Conservation (phyloP, 2,329 filamentous ascomycete species). For the Phialophora verrucosa region DNA sequence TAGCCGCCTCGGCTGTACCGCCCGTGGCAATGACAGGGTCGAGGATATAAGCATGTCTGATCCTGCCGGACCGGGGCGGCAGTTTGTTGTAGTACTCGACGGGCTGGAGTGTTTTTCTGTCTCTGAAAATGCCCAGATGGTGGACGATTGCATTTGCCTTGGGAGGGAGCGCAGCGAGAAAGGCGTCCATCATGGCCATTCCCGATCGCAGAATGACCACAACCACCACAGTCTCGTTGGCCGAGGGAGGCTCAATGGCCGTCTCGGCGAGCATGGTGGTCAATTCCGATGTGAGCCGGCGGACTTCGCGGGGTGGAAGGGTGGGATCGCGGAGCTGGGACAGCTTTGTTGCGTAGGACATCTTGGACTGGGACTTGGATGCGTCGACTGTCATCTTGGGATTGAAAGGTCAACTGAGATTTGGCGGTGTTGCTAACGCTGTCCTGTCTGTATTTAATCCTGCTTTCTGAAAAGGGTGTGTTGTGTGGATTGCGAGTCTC, state of each 20-base stretch:
- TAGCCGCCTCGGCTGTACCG: slow-evolving; percentile 84
- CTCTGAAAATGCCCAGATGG: slow-evolving; percentile 92
- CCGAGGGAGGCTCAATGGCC: slow-evolving; percentile 29
- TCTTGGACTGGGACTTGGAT: slow-evolving; percentile 1
- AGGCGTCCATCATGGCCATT: slow-evolving; percentile 48
- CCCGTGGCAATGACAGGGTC: slow-evolving; percentile 94
- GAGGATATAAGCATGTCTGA: slow-evolving; percentile 79
- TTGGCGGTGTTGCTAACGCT: slow-evolving; percentile 3
- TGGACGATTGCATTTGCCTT: slow-evolving; percentile 71
- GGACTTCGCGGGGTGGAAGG: slow-evolving; percentile 35
- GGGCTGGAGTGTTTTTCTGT: slow-evolving; percentile 80
- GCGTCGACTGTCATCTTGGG: slow-evolving; percentile 6
- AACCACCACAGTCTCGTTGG: slow-evolving; percentile 42
- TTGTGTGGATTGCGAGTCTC: no score
- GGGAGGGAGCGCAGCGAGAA: slow-evolving; percentile 41
- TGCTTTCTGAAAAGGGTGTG: no score
- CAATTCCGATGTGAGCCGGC: slow-evolving; percentile 37
- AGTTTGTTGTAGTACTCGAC: slow-evolving; percentile 99
- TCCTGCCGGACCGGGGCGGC: slow-evolving; percentile 38
- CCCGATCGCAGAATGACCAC: slow-evolving; percentile 48
- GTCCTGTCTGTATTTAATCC: not conserved
- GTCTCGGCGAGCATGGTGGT: slow-evolving; percentile 39
- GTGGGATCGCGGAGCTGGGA: slow-evolving; percentile 24
- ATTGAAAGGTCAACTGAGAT: slow-evolving; percentile 2
- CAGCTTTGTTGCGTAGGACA: slow-evolving; percentile 13